Evolutionary conservation across 2,329 filamentous ascomycete species (phyloP).

Genomic region (Aspergillus amoenus): DNA sequence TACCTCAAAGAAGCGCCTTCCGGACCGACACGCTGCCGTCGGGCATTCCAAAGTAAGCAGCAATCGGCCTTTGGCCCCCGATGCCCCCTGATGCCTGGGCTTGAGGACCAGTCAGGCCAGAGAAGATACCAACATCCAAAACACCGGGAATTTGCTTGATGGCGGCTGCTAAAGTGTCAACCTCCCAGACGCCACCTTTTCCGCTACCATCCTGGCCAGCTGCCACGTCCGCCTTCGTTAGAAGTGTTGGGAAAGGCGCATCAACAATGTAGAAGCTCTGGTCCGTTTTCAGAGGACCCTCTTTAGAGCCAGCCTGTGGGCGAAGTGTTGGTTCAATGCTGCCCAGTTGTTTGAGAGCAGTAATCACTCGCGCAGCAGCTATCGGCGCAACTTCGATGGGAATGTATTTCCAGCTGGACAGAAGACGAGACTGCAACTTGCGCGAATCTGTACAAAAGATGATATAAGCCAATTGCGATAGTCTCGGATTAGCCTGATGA

Average conservation of each 20-base stretch:
- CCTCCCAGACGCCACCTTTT: conserved; percentile 72
- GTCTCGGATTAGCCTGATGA: neutral
- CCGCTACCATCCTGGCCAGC: conserved; percentile 53
- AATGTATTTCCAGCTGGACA: conserved; percentile 75
- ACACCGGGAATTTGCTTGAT: conserved; percentile 85
- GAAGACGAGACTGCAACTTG: conserved; percentile 77
- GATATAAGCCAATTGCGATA: neutral
- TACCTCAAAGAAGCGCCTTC: conserved; percentile 32
- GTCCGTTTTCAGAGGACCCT: conserved; percentile 80
- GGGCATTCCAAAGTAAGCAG: conserved; percentile 91
- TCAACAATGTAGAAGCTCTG: conserved; percentile 90
- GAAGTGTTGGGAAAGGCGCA: conserved; percentile 76
- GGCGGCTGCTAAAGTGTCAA: conserved; percentile 68
- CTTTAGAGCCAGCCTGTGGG: conserved; percentile 71
- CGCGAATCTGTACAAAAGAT: conserved; percentile 66
- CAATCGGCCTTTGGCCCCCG: conserved; percentile 85
- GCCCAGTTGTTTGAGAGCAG: conserved; percentile 70
- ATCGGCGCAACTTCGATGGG: conserved; percentile 93
- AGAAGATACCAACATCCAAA: conserved; percentile 88
- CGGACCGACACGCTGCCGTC: conserved; percentile 66
- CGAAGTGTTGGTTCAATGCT: conserved; percentile 70
- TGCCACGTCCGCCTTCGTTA: conserved; percentile 60
- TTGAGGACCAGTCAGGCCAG: conserved; percentile 74
- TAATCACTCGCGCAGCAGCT: conserved; percentile 73
- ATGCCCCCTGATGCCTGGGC: conserved; percentile 59